A percentile compares a stretch with the other conserved stretches of the same genome.
Evolutionary conservation across 257 asterid genomes (phyloP).

Genomic region (Penstemon eatonii): DNA sequence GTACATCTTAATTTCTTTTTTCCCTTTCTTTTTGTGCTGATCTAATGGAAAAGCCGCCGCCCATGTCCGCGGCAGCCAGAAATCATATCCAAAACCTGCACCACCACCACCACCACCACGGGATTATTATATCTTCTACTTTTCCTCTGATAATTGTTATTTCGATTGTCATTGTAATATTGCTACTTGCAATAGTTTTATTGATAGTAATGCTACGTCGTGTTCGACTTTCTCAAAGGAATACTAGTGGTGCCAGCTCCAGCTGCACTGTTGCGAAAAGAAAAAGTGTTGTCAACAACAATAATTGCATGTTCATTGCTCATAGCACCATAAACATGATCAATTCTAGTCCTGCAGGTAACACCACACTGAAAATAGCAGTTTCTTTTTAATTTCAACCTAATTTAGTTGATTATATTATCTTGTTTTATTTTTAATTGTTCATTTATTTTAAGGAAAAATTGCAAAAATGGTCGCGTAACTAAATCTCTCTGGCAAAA

Average conservation of each 20-base stretch:
- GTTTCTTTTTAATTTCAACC: too few relatives aligned
- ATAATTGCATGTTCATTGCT: conserved; percentile 55
- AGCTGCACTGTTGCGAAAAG: conserved; percentile 5
- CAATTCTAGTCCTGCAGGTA: conserved; percentile 39
- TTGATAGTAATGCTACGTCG: conserved; percentile 60
- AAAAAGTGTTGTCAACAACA: conserved; percentile 32
- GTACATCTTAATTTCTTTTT: background rate
- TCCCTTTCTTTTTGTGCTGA: background rate
- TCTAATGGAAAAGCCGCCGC: conserved; percentile 41
- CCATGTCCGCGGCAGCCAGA: background rate
- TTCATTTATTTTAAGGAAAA: too few relatives aligned
- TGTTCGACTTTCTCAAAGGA: conserved; percentile 35
- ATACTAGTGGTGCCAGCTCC: conserved; percentile 16
- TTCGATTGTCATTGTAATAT: conserved; percentile 52
- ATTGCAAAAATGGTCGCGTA: too few relatives aligned
- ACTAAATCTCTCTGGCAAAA: too few relatives aligned
- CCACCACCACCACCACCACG: conserved; percentile 35
- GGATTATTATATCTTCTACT: conserved; percentile 45
- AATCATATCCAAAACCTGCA: conserved; percentile 17
- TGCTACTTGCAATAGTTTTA: conserved; percentile 54
- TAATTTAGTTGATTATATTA: too few relatives aligned
- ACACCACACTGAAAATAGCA: background rate
- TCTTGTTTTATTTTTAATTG: too few relatives aligned
- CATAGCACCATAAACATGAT: conserved; percentile 49
- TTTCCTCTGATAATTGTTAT: conserved; percentile 54